A percentile compares a stretch with the other conserved stretches of the same genome.
phyloP scores from a whole-genome alignment of 768 basidiomycete genomes.

The Holtermannia corniformis region DNA sequence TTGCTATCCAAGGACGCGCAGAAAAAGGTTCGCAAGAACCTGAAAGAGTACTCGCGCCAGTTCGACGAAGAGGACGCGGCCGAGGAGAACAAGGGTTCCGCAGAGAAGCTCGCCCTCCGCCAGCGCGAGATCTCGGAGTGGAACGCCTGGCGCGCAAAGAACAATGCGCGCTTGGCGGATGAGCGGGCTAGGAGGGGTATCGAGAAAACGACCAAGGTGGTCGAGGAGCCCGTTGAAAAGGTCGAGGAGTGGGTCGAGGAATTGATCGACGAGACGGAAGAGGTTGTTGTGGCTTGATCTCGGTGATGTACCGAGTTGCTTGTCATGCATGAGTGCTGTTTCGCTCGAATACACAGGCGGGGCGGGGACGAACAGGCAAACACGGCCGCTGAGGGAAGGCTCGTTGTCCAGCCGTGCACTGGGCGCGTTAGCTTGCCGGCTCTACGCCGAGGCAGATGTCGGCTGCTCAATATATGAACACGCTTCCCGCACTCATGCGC shows the following conservation, averaged over 20 bases:
- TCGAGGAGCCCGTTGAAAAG: slow-evolving; percentile 65
- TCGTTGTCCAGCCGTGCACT: too few species aligned
- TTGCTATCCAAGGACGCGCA: slow-evolving; percentile 81
- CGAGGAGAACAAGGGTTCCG: slow-evolving; percentile 87
- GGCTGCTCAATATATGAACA: too few species aligned
- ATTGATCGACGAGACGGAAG: slow-evolving; percentile 83
- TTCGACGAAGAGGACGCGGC: slow-evolving; percentile 97
- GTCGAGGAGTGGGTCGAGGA: slow-evolving; percentile 93
- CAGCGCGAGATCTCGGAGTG: slow-evolving; percentile 93
- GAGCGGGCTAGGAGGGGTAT: slow-evolving; percentile 45
- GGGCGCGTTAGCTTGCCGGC: too few species aligned
- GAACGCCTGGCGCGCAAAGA: slow-evolving; percentile 87
- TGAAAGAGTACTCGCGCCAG: slow-evolving; percentile 77
- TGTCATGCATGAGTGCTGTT: too few species aligned
- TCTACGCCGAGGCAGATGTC: too few species aligned
- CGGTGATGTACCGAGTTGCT: too few species aligned
- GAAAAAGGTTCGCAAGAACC: slow-evolving; percentile 70
- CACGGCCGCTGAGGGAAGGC: too few species aligned
- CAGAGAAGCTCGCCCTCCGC: slow-evolving; percentile 80
- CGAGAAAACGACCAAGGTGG: slow-evolving; percentile 38
- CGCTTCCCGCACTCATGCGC: too few species aligned
- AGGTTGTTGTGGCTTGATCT: slow-evolving; percentile 46
- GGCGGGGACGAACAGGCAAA: too few species aligned
- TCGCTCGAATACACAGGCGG: too few species aligned
- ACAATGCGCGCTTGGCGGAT: slow-evolving; percentile 57